Conservation (phyloP, 305 asterid genomes). For the Fraxinus paxiana region DNA sequence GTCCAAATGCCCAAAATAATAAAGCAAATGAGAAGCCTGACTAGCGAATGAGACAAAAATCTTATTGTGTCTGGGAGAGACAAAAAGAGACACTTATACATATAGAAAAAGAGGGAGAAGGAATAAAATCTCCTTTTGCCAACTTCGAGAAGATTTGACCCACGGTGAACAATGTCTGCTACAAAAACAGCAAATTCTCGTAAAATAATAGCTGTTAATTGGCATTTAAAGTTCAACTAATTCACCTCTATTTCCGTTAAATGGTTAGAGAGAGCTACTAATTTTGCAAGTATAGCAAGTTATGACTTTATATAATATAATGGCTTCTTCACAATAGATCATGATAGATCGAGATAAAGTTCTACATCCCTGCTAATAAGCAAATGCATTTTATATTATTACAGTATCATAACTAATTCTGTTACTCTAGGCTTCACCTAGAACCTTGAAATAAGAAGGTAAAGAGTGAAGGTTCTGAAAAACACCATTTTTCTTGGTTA, state of each 20-base stretch:
- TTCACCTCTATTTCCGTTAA: background rate
- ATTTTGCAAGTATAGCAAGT: background rate
- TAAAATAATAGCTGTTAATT: background rate
- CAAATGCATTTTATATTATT: background rate
- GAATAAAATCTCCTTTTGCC: background rate
- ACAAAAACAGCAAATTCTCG: background rate
- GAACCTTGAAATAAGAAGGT: background rate
- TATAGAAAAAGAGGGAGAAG: background rate
- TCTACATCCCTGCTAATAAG: background rate
- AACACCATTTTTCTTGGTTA: background rate
- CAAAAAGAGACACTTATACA: background rate
- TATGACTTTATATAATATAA: background rate
- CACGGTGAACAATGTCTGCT: background rate
- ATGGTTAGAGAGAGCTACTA: background rate
- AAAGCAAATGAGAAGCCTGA: background rate
- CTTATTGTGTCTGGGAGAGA: background rate
- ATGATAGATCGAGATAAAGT: background rate
- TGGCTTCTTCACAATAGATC: background rate
- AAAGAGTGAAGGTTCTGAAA: background rate
- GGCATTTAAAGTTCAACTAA: background rate
- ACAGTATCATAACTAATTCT: background rate
- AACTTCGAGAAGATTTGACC: background rate
- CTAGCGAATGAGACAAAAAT: background rate
- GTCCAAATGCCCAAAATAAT: background rate
- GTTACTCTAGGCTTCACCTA: background rate